Evolutionary conservation across 1,284 basidiomycete genomes (phyloP).

Genomic region (Boletus mariae): DNA sequence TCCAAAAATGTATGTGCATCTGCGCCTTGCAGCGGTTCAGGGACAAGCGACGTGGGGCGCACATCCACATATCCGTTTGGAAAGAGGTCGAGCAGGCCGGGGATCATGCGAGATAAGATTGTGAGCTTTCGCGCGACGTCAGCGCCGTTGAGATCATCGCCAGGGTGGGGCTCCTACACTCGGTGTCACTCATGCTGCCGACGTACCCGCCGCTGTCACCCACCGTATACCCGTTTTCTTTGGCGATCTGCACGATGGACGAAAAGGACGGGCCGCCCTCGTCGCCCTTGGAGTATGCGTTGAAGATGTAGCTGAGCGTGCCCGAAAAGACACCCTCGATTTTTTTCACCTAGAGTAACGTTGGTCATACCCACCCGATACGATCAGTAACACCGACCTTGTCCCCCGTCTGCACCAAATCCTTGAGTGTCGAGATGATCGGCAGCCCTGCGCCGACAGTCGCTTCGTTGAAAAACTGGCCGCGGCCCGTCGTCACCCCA

Average conservation of each 20-base stretch:
- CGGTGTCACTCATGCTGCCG: constrained; percentile 1
- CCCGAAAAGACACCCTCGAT: constrained; percentile 91
- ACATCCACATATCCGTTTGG: constrained; percentile 78
- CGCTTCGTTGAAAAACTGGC: constrained; percentile 82
- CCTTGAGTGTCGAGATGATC: constrained; percentile 88
- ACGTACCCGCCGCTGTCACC: not conserved
- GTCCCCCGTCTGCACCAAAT: constrained; percentile 90
- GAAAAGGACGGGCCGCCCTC: constrained; percentile 73
- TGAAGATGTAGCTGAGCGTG: constrained; percentile 99
- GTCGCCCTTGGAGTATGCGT: constrained; percentile 79
- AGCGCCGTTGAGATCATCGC: constrained; percentile 92
- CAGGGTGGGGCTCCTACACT: constrained; percentile 89
- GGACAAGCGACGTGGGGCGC: constrained; percentile 83
- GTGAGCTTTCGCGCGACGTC: constrained; percentile 97
- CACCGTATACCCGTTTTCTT: constrained; percentile 93
- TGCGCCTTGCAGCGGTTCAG: constrained; percentile 65
- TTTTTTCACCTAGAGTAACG: constrained; percentile 54
- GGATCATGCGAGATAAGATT: constrained; percentile 84
- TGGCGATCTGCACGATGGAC: constrained; percentile 84
- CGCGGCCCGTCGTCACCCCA: constrained; percentile 47
- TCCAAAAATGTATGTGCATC: constrained; percentile 82
- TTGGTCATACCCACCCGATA: not conserved
- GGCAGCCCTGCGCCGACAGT: constrained; percentile 97
- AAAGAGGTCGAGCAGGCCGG: constrained; percentile 49
- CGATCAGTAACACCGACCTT: constrained; percentile 46